Evolutionary conservation across 169 alveolate genomes (phyloP).

Genomic region (Cryptosporidium sp.): DNA sequence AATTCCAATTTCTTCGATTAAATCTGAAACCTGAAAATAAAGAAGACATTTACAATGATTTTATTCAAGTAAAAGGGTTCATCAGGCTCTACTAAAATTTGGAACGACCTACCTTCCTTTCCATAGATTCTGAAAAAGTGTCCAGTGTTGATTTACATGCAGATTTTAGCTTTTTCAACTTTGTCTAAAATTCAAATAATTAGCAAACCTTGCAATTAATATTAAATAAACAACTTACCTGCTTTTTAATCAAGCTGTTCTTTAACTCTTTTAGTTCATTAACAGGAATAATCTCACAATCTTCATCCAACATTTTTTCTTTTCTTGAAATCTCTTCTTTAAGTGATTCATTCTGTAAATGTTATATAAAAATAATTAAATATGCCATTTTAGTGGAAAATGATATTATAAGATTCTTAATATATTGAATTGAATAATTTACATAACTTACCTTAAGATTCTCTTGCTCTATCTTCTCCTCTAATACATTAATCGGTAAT

Average conservation of each 20-base stretch:
- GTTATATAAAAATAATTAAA: not conserved
- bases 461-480: constrained; percentile 30
- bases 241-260: constrained; percentile 3
- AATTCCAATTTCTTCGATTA: constrained; percentile 66
- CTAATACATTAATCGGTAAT: constrained; percentile 39
- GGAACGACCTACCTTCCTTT: constrained; percentile 44
- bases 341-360: constrained; percentile 25
- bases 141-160: constrained; percentile 45
- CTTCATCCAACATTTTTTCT: constrained; percentile 39
- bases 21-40: constrained; percentile 13
- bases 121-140: constrained; percentile 71
- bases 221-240: constrained; percentile 15
- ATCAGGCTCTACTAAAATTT: not conserved
- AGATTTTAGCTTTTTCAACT: constrained; percentile 25
- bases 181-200: constrained; percentile 16
- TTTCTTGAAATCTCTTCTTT: constrained; percentile 41
- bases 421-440: too few species aligned
- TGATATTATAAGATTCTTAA: not conserved
- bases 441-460: constrained; percentile 23
- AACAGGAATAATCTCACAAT: constrained; percentile 30
- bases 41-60: not conserved
- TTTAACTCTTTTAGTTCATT: constrained; percentile 43
- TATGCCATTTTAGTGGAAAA: not conserved
- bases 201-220: not conserved
- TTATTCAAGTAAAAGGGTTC: not conserved